Evolutionary conservation across 2,329 filamentous ascomycete genomes (phyloP).

Genomic region (Domatiomyces catenatus): DNA sequence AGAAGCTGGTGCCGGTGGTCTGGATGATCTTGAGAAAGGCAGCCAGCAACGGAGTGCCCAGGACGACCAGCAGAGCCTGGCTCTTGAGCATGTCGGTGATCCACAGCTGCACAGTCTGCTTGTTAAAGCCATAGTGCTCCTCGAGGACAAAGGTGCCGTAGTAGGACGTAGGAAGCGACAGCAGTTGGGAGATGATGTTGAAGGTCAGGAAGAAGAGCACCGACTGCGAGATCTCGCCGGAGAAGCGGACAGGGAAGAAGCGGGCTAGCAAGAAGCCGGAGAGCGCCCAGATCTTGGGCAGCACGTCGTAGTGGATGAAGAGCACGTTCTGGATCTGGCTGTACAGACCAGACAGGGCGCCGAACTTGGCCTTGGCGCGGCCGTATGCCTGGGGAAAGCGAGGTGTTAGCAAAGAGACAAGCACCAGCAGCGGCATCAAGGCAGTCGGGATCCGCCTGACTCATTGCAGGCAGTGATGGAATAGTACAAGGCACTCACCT

Average conservation of each 20-base stretch:
- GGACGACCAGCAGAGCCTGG: conserved; percentile 61
- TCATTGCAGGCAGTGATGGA: background rate
- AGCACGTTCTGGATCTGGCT: conserved; percentile 75
- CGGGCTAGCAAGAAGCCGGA: conserved; percentile 59
- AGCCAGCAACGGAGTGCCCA: conserved; percentile 76
- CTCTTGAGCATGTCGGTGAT: conserved; percentile 82
- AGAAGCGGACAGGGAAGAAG: conserved; percentile 63
- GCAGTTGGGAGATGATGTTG: conserved; percentile 61
- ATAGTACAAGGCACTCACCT: conserved; percentile 33
- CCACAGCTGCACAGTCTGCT: conserved; percentile 82
- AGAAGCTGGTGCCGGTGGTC: conserved; percentile 85
- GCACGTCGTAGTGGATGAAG: conserved; percentile 78
- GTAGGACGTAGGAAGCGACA: conserved; percentile 67
- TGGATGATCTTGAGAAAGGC: conserved; percentile 89
- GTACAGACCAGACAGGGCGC: conserved; percentile 66
- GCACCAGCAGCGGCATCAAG: background rate
- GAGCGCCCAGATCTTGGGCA: conserved; percentile 78
- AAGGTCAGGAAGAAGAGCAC: conserved; percentile 84
- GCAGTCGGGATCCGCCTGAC: background rate
- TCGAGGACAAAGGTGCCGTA: conserved; percentile 95
- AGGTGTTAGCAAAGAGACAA: conserved; percentile 1
- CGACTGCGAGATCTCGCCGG: conserved; percentile 84
- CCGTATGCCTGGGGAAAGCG: conserved; percentile 54
- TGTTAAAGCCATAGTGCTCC: conserved; percentile 97
- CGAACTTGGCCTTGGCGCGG: conserved; percentile 85